Evolutionary conservation across 2,329 filamentous ascomycete species (phyloP).

Genomic region (Paecilomyces dactylethromorphus): DNA sequence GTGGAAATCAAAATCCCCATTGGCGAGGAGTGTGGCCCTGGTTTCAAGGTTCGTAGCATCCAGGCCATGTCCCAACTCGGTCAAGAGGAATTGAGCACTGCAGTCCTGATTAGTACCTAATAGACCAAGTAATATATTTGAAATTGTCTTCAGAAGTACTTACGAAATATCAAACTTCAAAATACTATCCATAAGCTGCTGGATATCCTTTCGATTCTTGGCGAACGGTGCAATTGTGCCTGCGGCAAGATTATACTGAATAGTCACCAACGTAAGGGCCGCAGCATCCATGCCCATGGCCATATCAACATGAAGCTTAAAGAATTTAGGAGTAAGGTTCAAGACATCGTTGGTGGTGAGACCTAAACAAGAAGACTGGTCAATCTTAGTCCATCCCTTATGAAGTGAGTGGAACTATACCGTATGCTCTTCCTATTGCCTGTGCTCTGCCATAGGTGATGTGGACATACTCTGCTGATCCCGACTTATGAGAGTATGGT

Average conservation of each 20-base stretch:
- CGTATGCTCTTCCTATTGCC: background rate
- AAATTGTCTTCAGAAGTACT: background rate
- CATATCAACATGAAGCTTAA: slow-evolving; percentile 3
- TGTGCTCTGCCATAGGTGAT: background rate
- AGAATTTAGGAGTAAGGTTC: slow-evolving; percentile 5
- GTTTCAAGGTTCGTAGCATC: slow-evolving; percentile 35
- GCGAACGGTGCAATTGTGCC: slow-evolving; percentile 13
- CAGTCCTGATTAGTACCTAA: background rate
- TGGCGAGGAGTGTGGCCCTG: slow-evolving; percentile 24
- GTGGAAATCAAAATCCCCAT: slow-evolving; percentile 29
- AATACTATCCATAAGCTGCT: slow-evolving; percentile 9
- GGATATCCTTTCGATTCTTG: slow-evolving; percentile 7
- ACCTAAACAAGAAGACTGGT: background rate
- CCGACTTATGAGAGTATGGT: background rate
- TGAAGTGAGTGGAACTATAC: background rate
- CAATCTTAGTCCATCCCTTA: background rate
- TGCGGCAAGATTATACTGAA: slow-evolving; percentile 14
- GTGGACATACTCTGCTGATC: background rate
- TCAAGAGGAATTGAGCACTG: slow-evolving; percentile 31
- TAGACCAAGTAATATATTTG: background rate
- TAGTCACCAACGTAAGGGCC: slow-evolving; percentile 52
- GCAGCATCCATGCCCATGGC: slow-evolving; percentile 89
- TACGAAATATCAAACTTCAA: slow-evolving; percentile 15
- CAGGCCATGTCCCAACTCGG: slow-evolving; percentile 34
- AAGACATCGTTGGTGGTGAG: slow-evolving; percentile 5